phyloP scores from a whole-genome alignment of 2,329 filamentous ascomycete species.

The Fusarium austroafricanum region DNA sequence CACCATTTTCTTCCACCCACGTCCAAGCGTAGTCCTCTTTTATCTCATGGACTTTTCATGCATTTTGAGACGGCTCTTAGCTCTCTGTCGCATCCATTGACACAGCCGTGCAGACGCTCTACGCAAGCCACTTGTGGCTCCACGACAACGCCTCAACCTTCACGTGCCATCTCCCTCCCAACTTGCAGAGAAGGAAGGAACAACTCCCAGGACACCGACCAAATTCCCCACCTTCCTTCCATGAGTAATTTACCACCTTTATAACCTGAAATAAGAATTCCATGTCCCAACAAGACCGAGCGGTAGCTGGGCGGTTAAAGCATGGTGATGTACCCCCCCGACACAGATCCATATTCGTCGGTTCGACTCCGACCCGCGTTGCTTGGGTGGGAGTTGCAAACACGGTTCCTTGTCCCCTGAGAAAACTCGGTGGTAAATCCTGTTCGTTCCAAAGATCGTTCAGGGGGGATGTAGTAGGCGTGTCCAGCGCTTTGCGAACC shows the following conservation, averaged over 20 bases:
- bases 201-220: not conserved
- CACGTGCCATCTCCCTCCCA: fast-evolving
- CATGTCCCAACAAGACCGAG: not conserved
- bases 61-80: no score
- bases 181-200: not conserved
- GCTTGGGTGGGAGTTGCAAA: slow-evolving; percentile 7
- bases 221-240: not conserved
- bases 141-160: not conserved
- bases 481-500: slow-evolving; percentile 23
- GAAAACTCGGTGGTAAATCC: slow-evolving; percentile 3
- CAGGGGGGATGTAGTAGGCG: slow-evolving; percentile 26
- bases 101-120: not conserved
- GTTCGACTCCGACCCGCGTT: slow-evolving; percentile 5
- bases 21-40: not conserved
- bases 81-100: no score
- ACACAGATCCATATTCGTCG: not conserved
- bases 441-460: slow-evolving; percentile 7
- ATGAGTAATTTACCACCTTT: not conserved
- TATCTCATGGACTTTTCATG: not conserved
- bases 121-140: not conserved
- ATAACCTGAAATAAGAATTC: not conserved
- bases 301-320: slow-evolving; percentile 18
- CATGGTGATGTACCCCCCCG: not conserved
- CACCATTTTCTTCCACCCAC: not conserved
- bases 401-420: not conserved